Conservation (phyloP, 768 basidiomycete genomes). For the Rhodotorula taiwanensis region DNA sequence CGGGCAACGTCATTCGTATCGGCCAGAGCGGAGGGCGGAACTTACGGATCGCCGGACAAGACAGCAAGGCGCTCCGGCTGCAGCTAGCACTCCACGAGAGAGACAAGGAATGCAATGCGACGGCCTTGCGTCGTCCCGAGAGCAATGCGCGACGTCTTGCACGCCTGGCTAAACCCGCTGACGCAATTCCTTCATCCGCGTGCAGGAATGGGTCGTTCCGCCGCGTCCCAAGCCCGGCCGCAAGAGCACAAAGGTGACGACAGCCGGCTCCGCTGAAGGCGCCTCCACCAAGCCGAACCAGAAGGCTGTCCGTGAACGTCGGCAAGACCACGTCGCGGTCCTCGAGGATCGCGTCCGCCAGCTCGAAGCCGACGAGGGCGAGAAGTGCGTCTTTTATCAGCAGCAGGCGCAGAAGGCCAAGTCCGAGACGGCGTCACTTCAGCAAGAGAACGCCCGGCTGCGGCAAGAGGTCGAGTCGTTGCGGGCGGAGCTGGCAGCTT, state of each 20-base stretch:
- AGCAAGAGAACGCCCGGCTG: conserved; percentile 31
- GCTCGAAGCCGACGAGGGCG: conserved; percentile 35
- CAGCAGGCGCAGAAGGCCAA: conserved; percentile 33
- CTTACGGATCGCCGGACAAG: too few relatives aligned
- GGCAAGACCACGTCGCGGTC: conserved; percentile 33
- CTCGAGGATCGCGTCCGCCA: conserved; percentile 35
- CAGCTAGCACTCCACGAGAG: too few relatives aligned
- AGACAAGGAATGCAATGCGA: too few relatives aligned
- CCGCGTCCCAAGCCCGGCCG: background rate
- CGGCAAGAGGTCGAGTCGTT: conserved; percentile 14
- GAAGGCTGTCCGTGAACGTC: conserved; percentile 29
- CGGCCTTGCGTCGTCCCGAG: too few relatives aligned
- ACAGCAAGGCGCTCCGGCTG: too few relatives aligned
- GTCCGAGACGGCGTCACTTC: conserved; percentile 15
- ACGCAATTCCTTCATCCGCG: background rate
- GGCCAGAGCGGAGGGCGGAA: too few relatives aligned
- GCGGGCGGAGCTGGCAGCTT: conserved; percentile 25
- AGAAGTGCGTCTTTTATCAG: conserved; percentile 35
- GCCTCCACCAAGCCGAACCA: conserved; percentile 1
- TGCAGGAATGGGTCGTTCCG: conserved; percentile 5
- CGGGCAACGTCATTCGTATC: too few relatives aligned
- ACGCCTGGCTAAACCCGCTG: too few relatives aligned
- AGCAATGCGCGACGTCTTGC: too few relatives aligned
- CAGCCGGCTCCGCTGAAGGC: background rate
- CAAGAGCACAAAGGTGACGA: background rate